phyloP scores from a whole-genome alignment of 1,284 basidiomycete species.

The Hemileia vastatrix region DNA sequence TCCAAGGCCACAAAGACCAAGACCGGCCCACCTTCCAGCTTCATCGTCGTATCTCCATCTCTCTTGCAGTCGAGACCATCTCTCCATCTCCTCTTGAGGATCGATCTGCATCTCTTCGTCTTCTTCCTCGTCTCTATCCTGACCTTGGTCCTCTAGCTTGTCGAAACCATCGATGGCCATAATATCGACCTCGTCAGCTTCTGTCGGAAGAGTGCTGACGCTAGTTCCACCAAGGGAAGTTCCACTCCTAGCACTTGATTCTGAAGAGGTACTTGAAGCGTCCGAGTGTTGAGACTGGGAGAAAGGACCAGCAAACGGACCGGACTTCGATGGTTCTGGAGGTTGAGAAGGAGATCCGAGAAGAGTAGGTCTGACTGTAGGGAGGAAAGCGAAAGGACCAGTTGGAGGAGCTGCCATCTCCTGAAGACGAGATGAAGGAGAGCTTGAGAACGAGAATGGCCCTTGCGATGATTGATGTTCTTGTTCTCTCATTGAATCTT shows the following conservation, averaged over 20 bases:
- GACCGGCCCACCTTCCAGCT: constrained; percentile 37
- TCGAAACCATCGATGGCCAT: constrained; percentile 23
- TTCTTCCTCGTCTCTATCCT: constrained; percentile 15
- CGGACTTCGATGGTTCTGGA: constrained; percentile 25
- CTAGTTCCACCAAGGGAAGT: constrained; percentile 21
- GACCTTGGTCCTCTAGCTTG: constrained; percentile 25
- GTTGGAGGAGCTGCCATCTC: constrained; percentile 10
- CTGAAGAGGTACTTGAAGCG: constrained; percentile 34
- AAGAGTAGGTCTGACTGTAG: constrained; percentile 30
- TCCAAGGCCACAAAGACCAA: constrained; percentile 30
- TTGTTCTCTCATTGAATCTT: neutral
- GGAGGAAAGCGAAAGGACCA: constrained; percentile 37
- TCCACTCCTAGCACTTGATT: constrained; percentile 30
- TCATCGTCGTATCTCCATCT: constrained; percentile 43
- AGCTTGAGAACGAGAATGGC: constrained; percentile 1
- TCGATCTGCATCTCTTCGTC: constrained; percentile 18
- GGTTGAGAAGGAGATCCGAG: constrained; percentile 24
- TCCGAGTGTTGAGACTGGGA: constrained; percentile 31
- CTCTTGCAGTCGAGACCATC: constrained; percentile 31
- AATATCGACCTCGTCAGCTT: neutral
- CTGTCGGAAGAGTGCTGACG: neutral
- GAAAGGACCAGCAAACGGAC: constrained; percentile 21
- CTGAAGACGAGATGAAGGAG: constrained; percentile 4
- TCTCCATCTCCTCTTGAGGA: constrained; percentile 24
- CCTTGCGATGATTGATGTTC: neutral